A percentile compares a stretch with the other conserved stretches of the same genome.
These are phyloP conservation scores for Chimonanthus salicifolius DNA, from an alignment of 164 flowering plant species.

Conservation along the genomic window DNA sequence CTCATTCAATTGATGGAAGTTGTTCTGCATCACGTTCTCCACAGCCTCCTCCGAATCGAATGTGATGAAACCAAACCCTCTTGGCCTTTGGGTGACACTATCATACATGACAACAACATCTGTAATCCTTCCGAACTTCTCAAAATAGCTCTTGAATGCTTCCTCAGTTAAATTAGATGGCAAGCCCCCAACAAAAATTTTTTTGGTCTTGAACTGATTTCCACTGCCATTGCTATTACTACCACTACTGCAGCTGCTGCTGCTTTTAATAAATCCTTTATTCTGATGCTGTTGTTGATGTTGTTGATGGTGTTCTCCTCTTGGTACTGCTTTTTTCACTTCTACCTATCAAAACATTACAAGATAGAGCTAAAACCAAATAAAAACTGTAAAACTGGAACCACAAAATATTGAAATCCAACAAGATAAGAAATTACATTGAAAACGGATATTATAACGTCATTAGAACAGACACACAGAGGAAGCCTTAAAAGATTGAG, in stretches of 20 bases:
- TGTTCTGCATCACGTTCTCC: constrained; percentile 48
- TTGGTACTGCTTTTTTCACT: constrained; percentile 63
- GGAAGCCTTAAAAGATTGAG: not conserved
- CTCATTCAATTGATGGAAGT: constrained; percentile 50
- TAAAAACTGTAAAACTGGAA: not conserved
- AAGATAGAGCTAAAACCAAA: not conserved
- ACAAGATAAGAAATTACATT: not conserved
- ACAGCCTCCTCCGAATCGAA: constrained; percentile 70
- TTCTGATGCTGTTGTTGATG: constrained; percentile 28
- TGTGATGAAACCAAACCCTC: constrained; percentile 78
- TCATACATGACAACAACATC: constrained; percentile 79
- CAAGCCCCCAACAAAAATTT: constrained; percentile 84
- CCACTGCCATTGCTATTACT: constrained; percentile 9
- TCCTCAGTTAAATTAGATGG: constrained; percentile 48
- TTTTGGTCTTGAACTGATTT: constrained; percentile 45
- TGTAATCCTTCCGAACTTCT: constrained; percentile 50
- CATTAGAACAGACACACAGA: not conserved
- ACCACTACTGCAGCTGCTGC: constrained; percentile 21
- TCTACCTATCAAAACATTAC: constrained; percentile 49
- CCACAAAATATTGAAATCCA: not conserved
- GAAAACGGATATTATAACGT: not conserved
- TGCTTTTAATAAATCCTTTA: constrained; percentile 19
- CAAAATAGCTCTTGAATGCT: constrained; percentile 58
- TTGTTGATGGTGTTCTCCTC: constrained; percentile 42
- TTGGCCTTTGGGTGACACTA: constrained; percentile 46